phyloP scores from a whole-genome alignment of 2,329 filamentous ascomycete species.

The Lasiodiplodia sp. region DNA sequence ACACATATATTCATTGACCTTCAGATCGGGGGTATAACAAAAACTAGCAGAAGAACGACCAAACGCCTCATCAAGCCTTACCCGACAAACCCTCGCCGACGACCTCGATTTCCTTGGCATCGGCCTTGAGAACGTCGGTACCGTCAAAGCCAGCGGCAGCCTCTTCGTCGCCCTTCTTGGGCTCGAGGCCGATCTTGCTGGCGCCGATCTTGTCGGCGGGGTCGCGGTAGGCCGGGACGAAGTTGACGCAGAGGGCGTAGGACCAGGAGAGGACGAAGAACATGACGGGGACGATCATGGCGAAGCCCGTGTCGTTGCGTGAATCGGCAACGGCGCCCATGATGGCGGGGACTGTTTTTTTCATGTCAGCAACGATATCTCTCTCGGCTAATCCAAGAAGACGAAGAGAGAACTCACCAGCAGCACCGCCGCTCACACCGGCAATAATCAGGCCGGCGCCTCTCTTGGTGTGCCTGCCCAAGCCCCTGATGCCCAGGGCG shows the following conservation, averaged over 20 bases:
- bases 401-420: constrained; percentile 22
- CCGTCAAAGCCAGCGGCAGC: constrained; percentile 38
- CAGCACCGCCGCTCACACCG: constrained; percentile 75
- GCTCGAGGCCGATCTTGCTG: constrained; percentile 53
- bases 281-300: constrained; percentile 70
- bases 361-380: background rate
- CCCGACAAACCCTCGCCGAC: constrained; percentile 43
- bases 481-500: constrained; percentile 76
- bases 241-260: constrained; percentile 64
- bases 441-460: constrained; percentile 76
- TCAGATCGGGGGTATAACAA: background rate
- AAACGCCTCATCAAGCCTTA: constrained; percentile 34
- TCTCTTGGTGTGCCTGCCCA: constrained; percentile 79
- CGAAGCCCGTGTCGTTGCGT: constrained; percentile 65
- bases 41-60: background rate
- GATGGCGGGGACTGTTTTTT: constrained; percentile 67
- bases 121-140: constrained; percentile 37
- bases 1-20: background rate
- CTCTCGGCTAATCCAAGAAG: no score
- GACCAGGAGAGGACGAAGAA: constrained; percentile 57
- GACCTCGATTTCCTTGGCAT: constrained; percentile 44
- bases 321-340: constrained; percentile 71
- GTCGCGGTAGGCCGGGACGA: constrained; percentile 67
- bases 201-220: constrained; percentile 65
- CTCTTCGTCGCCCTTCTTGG: constrained; percentile 42